phyloP scores from a whole-genome alignment of 2,329 filamentous ascomycete genomes.

The Hypoxylon sp. region DNA sequence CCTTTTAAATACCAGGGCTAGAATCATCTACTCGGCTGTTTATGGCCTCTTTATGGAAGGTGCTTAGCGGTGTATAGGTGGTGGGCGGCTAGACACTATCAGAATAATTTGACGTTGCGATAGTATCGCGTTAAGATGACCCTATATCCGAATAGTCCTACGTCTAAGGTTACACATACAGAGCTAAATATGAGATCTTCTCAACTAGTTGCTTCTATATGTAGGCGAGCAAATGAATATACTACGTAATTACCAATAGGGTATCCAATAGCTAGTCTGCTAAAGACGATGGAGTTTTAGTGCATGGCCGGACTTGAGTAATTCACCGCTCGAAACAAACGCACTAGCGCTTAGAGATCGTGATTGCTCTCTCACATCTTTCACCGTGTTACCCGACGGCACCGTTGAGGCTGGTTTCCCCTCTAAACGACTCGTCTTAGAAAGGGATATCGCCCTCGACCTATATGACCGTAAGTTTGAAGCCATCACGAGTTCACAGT shows the following conservation, averaged over 20 bases:
- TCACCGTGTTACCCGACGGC: constrained; percentile 1
- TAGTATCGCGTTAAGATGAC: neutral
- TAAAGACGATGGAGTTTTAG: constrained; percentile 2
- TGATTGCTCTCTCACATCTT: constrained; percentile 20
- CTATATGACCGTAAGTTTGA: neutral
- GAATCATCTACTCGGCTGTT: constrained; percentile 11
- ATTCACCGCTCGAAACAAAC: constrained; percentile 26
- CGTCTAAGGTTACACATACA: constrained; percentile 4
- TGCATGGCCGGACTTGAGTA: constrained; percentile 1
- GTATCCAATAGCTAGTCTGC: neutral
- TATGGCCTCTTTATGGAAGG: constrained; percentile 11
- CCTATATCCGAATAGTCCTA: constrained; percentile 2
- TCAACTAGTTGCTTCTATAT: neutral
- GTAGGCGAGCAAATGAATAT: constrained; percentile 1
- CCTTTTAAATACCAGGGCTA: constrained; percentile 18
- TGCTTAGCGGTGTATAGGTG: constrained; percentile 1
- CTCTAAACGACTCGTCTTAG: neutral
- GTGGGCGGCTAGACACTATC: neutral
- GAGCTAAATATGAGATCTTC: neutral
- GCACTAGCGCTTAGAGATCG: constrained; percentile 21
- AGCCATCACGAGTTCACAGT: neutral
- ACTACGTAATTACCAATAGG: neutral
- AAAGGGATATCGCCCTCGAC: neutral
- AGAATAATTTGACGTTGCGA: neutral
- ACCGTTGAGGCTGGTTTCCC: neutral